Percentiles rank a stretch among this genome's conserved stretches.
Evolutionary conservation across 176 grass and related monocot species (phyloP).

Genomic region (Eragrostis nindensis): DNA sequence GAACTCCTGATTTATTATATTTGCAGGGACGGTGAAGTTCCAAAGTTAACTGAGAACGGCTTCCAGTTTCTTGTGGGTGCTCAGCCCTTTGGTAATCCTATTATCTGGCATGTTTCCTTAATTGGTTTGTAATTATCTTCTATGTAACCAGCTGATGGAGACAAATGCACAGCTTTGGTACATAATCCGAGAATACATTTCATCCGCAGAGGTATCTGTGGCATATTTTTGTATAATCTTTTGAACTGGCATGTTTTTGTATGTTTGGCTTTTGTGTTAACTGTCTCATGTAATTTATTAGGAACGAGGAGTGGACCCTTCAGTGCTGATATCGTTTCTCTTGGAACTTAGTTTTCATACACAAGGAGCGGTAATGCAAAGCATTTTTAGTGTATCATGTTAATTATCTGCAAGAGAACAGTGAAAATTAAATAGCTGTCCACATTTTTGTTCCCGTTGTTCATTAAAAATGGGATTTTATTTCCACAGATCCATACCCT

Average conservation of each 20-base stretch:
- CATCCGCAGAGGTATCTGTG: slow-evolving; percentile 78
- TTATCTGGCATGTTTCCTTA: slow-evolving; percentile 25
- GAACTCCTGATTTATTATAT: slow-evolving; percentile 42
- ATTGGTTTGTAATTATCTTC: slow-evolving; percentile 40
- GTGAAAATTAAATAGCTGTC: not conserved
- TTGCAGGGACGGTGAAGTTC: slow-evolving; percentile 81
- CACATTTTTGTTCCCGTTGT: not conserved
- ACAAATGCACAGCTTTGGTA: slow-evolving; percentile 97
- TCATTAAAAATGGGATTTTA: slow-evolving; percentile 7
- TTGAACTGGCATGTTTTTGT: slow-evolving; percentile 24
- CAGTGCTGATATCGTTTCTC: slow-evolving; percentile 92
- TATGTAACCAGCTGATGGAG: slow-evolving; percentile 82
- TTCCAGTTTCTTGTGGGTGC: slow-evolving; percentile 85
- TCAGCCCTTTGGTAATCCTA: slow-evolving; percentile 31
- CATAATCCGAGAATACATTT: slow-evolving; percentile 98
- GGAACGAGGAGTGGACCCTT: slow-evolving; percentile 91
- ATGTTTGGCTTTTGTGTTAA: slow-evolving; percentile 28
- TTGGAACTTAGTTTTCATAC: slow-evolving; percentile 96
- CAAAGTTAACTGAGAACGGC: slow-evolving; percentile 92
- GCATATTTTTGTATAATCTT: slow-evolving; percentile 26
- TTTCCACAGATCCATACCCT: not conserved
- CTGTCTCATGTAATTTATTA: slow-evolving; percentile 42
- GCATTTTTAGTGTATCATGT: slow-evolving; percentile 20
- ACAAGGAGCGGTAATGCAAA: slow-evolving; percentile 62
- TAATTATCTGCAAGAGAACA: slow-evolving; percentile 19